These are phyloP conservation scores for Mycena galopus DNA, from an alignment of 768 basidiomycete species.

Conservation along the genomic window DNA sequence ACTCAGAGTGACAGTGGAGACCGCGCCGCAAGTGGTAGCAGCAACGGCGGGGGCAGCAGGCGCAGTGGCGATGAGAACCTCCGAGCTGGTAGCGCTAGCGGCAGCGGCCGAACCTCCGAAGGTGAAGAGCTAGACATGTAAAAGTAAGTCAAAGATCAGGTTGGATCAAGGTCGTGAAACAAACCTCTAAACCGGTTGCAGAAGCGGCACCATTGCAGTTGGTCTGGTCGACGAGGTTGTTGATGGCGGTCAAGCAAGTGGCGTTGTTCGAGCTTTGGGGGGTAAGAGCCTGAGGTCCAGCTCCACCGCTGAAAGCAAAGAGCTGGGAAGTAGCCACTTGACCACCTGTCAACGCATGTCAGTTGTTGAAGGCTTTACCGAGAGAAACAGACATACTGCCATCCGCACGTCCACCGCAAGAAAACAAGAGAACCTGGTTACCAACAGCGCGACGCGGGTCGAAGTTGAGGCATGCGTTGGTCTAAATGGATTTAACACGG, in stretches of 20 bases:
- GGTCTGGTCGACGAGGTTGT: conserved; percentile 36
- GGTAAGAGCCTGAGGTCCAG: conserved; percentile 34
- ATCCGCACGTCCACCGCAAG: conserved; percentile 44
- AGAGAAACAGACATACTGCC: conserved; percentile 32
- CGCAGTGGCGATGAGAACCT: background rate
- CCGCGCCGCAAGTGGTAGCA: background rate
- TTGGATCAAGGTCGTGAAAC: background rate
- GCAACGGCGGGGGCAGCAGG: background rate
- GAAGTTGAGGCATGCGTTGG: conserved; percentile 43
- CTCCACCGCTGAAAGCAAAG: conserved; percentile 37
- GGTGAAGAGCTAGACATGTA: conserved; percentile 33
- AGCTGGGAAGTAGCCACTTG: conserved; percentile 40
- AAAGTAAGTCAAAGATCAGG: background rate
- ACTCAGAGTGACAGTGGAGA: background rate
- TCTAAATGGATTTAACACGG: conserved; percentile 20
- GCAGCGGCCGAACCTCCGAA: conserved; percentile 30
- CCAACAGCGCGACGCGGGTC: conserved; percentile 33
- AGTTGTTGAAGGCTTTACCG: background rate
- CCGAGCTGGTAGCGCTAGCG: background rate
- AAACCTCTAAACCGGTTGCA: conserved; percentile 34
- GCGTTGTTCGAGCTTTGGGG: conserved; percentile 36
- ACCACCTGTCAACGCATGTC: conserved; percentile 14
- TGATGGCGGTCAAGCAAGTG: conserved; percentile 34
- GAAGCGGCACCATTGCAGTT: conserved; percentile 32
- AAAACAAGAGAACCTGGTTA: conserved; percentile 43